phyloP scores from a whole-genome alignment of 1,139 yeast genomes.

The Eremothecium coryli region DNA sequence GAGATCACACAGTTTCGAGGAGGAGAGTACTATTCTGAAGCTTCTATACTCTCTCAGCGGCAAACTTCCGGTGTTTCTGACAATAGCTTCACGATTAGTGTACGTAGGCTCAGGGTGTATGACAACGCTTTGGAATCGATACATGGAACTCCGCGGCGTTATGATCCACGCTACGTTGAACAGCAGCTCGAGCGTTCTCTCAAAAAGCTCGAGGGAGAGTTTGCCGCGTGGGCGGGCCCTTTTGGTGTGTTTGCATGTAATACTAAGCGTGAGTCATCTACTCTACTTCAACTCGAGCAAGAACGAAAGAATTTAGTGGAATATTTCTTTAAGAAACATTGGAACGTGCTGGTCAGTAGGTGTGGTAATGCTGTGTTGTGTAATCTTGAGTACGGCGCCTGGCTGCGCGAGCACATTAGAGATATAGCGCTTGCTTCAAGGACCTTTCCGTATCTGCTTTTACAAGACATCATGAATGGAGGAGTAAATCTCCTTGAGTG shows the following conservation, averaged over 20 bases:
- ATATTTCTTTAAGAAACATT: neutral
- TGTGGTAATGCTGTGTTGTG: neutral
- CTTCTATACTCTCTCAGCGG: no score
- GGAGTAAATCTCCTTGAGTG: neutral
- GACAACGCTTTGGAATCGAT: slow-evolving; percentile 22
- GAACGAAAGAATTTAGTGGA: no score
- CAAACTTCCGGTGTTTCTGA: slow-evolving; percentile 1
- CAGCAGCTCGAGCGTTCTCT: slow-evolving; percentile 15
- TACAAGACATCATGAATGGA: neutral
- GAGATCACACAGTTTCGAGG: slow-evolving; percentile 10
- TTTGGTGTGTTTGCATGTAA: neutral
- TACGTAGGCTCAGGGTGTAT: slow-evolving; percentile 26
- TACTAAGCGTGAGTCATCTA: no score
- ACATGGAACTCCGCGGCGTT: slow-evolving; percentile 14
- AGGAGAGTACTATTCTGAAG: no score
- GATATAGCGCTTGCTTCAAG: neutral
- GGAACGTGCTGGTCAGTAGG: neutral
- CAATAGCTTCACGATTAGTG: slow-evolving; percentile 22
- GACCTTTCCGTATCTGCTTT: neutral
- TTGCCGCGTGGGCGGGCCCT: neutral
- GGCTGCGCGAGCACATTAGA: neutral
- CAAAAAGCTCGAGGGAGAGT: slow-evolving; percentile 13
- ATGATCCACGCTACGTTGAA: slow-evolving; percentile 20
- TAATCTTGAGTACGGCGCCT: neutral
- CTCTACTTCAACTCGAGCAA: no score